Conservation (phyloP, 441 rosid genomes). For the Dalechampia spathulata region DNA sequence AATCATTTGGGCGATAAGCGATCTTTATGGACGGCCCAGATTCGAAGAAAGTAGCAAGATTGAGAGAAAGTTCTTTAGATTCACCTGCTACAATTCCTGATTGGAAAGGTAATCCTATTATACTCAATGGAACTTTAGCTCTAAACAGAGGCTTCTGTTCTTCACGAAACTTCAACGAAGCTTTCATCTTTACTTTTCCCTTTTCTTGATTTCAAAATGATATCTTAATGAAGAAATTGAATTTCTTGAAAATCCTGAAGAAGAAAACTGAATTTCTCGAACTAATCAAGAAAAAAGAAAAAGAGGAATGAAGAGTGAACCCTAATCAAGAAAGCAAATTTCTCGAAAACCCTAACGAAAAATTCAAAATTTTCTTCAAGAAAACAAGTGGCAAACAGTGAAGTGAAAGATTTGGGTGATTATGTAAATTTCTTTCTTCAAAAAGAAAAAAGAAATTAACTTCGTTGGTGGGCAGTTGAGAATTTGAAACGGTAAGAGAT, state of each 20-base stretch:
- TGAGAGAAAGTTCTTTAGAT: conserved; percentile 65
- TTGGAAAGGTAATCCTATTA: conserved; percentile 72
- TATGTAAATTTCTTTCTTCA: background rate
- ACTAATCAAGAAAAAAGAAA: background rate
- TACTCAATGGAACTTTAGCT: conserved; percentile 70
- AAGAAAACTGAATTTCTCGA: too few relatives aligned
- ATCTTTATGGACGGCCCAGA: conserved; percentile 71
- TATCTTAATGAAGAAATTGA: too few relatives aligned
- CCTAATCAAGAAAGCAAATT: background rate
- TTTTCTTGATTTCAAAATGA: too few relatives aligned
- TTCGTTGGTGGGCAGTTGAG: background rate
- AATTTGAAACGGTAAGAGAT: background rate
- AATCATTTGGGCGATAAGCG: conserved; percentile 87
- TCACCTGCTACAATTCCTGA: conserved; percentile 84
- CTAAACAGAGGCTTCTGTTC: conserved; percentile 71
- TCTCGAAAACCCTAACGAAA: background rate
- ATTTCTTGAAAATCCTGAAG: too few relatives aligned
- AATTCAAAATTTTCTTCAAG: background rate
- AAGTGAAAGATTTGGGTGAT: background rate
- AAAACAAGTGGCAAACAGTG: background rate
- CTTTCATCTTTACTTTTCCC: conserved; percentile 43
- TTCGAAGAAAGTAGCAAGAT: conserved; percentile 69
- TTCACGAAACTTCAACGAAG: conserved; percentile 82
- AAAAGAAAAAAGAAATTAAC: too few relatives aligned
- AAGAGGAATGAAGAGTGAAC: too few relatives aligned